Evolutionary conservation across 2,329 filamentous ascomycete genomes (phyloP), one percentile per base, ranked within the genome.

Genomic region (Gremmenia infestans): DNA sequence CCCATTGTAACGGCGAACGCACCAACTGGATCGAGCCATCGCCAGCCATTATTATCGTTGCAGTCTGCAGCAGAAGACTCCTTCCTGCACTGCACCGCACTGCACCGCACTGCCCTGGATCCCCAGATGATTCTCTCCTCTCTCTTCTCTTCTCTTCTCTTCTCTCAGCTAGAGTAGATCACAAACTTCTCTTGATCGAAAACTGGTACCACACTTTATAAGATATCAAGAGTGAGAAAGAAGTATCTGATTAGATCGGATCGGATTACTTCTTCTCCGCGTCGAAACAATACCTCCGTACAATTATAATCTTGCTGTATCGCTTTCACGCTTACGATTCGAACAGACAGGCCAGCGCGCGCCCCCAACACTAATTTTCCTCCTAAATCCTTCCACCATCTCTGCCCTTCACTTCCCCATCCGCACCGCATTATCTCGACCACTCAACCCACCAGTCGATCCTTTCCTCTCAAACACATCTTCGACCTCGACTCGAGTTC

Each of bases 401-500:
- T 17, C 37, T 40, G 14, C 37, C 37, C 39, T 19, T 40, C 17
- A 15, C 37, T 17, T 40, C 37, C 37, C 17, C 37, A 15, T 42
- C 14, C 15, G 17, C 39, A 42, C 45, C n/a, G 45, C 19, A 22
- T 32, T 43, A 39, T 35, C 28, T 48, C 43, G 46, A 28, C n/a
- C 17, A 32, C 43, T 12, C 42, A 14, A 39, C 52, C 17, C 23
- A 17, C 43, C 25, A 22, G 19, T 48, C 39, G 39, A 42, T 42
- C 39, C 39, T 15, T 42, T 42, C 49, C 50, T 28, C 37, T 23
- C 9, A 39, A 52, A 50, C 35, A 49, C 50, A 25, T 35, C 45
- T 32, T 47, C 22, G 50, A 35, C 43, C 37, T 50, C 45, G 43
- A 45, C 39, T 32, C 36, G 40, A 49, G 23, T 49, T 36, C 57